These are phyloP conservation scores for Westerdykella sp. DNA, from an alignment of 2,329 filamentous ascomycete genomes.

Conservation along the genomic window DNA sequence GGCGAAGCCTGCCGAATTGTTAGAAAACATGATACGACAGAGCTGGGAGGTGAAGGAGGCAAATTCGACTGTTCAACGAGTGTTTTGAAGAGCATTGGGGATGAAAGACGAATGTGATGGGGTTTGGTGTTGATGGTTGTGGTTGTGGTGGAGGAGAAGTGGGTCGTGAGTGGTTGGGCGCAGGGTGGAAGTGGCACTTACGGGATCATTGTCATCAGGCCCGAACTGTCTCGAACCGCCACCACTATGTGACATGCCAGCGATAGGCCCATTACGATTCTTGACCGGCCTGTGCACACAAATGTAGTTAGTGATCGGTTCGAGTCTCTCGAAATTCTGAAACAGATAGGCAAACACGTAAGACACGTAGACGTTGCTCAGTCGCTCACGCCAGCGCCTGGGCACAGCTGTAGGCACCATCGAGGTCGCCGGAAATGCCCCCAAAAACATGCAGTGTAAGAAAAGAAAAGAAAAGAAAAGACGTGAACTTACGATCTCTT, in stretches of 20 bases:
- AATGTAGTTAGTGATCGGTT: slow-evolving; percentile 27
- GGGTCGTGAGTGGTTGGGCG: slow-evolving; percentile 33
- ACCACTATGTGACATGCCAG: slow-evolving; percentile 56
- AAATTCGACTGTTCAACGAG: slow-evolving; percentile 25
- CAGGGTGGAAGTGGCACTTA: slow-evolving; percentile 43
- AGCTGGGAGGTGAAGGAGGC: slow-evolving; percentile 32
- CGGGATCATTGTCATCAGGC: slow-evolving; percentile 52
- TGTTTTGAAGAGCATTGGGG: slow-evolving; percentile 30
- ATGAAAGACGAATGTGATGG: slow-evolving; percentile 20
- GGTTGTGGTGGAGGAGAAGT: slow-evolving; percentile 33
- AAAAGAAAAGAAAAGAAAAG: slow-evolving; percentile 7
- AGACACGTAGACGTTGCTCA: slow-evolving; percentile 30
- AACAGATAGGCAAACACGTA: slow-evolving; percentile 21
- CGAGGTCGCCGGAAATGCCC: slow-evolving; percentile 10
- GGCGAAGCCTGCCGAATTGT: slow-evolving; percentile 36
- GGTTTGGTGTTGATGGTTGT: slow-evolving; percentile 26
- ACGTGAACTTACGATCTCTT: slow-evolving; percentile 34
- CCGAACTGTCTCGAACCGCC: slow-evolving; percentile 58
- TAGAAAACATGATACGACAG: slow-evolving; percentile 35
- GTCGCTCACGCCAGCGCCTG: slow-evolving; percentile 23
- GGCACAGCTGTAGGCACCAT: slow-evolving; percentile 2
- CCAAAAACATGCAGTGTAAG: slow-evolving; percentile 8
- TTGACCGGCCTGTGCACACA: slow-evolving; percentile 60
- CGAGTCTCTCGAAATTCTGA: slow-evolving; percentile 3
- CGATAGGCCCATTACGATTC: slow-evolving; percentile 63